phyloP scores from a whole-genome alignment of 192 early-diverging fungal genomes.

The Glomus cerebriforme region DNA sequence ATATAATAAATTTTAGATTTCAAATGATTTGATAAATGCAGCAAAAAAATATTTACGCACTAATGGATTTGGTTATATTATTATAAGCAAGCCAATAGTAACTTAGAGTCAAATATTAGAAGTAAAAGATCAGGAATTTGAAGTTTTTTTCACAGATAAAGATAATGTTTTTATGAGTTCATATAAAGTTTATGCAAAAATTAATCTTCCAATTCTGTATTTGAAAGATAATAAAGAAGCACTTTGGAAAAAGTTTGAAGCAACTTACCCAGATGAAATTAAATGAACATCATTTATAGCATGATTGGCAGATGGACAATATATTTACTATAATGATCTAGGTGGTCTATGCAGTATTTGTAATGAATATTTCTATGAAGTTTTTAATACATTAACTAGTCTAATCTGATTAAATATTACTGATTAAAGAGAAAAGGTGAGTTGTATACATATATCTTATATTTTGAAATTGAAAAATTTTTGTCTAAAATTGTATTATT shows the following conservation, averaged over 20 bases:
- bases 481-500: background rate
- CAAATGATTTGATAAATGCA: background rate
- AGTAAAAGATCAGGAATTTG: background rate
- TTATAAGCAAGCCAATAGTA: background rate
- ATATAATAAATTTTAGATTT: background rate
- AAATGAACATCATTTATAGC: background rate
- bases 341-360: background rate
- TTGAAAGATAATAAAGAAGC: constrained; percentile 9
- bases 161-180: constrained; percentile 6
- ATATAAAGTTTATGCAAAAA: background rate
- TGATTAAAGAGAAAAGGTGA: background rate
- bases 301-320: background rate
- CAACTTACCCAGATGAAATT: background rate
- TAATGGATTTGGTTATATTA: background rate
- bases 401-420: background rate
- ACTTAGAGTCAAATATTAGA: background rate
- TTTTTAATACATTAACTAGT: constrained; percentile 5
- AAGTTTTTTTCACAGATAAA: background rate
- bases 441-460: too few species aligned
- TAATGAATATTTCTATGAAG: constrained; percentile 1
- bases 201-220: background rate
- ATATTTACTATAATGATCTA: background rate
- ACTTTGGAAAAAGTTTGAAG: constrained; percentile 5
- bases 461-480: background rate
- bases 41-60: background rate